A percentile compares a stretch with the other conserved stretches of the same genome.
Evolutionary conservation across 495 filamentous ascomycete species (phyloP).

Genomic region (Thozetella sp.): DNA sequence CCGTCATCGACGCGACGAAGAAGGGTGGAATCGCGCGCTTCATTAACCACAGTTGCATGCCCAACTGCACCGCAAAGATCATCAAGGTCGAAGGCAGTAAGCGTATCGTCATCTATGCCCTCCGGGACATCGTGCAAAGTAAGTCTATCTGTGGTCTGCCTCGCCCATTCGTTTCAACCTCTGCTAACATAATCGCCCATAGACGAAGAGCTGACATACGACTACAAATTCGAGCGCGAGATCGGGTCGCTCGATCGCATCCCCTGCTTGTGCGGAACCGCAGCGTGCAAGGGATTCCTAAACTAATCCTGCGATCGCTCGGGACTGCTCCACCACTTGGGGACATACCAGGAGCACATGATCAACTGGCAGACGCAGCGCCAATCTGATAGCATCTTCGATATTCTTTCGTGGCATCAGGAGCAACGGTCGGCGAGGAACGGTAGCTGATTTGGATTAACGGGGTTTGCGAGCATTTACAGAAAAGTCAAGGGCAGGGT

Average conservation of each 20-base stretch:
- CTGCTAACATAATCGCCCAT: conserved; percentile 43
- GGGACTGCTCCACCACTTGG: neutral
- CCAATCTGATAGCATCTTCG: no score
- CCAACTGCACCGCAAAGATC: conserved; percentile 99
- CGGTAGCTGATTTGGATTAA: neutral
- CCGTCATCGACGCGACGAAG: conserved; percentile 97
- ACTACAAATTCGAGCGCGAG: conserved; percentile 99
- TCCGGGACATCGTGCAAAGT: conserved; percentile 94
- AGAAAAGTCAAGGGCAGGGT: neutral
- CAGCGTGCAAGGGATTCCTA: conserved; percentile 97
- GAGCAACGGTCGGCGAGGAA: neutral
- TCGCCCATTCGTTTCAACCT: neutral
- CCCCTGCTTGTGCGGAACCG: conserved; percentile 93
- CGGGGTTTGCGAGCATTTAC: conserved; percentile 1
- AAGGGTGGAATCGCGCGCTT: conserved; percentile 97
- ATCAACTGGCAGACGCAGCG: no score
- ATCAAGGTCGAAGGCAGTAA: conserved; percentile 99
- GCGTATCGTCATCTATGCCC: conserved; percentile 96
- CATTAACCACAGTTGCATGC: conserved; percentile 98
- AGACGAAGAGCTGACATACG: conserved; percentile 99
- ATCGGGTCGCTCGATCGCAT: conserved; percentile 93
- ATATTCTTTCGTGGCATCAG: neutral
- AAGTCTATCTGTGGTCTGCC: conserved; percentile 42
- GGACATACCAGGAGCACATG: no score
- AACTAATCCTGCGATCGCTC: conserved; percentile 61